Evolutionary conservation across 331 rosid species (phyloP).

Genomic region (Phaseolus coccineus): DNA sequence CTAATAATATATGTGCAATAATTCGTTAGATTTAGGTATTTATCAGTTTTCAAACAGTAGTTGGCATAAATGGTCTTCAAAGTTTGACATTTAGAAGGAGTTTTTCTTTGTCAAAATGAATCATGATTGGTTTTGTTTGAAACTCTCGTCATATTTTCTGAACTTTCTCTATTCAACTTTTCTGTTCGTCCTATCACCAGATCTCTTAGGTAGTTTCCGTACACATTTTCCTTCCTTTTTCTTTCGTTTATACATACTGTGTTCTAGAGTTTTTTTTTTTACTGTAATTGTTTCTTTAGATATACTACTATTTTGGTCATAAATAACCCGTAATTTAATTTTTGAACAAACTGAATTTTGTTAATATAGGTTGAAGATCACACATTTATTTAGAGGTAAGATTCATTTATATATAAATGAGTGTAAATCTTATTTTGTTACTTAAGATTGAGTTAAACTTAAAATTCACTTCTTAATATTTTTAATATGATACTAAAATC

Average conservation of each 20-base stretch:
- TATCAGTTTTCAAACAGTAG: slow-evolving; percentile 35
- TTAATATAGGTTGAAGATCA: no score
- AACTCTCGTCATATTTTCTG: neutral
- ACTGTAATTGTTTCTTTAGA: no score
- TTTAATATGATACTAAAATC: no score
- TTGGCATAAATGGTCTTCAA: slow-evolving; percentile 2
- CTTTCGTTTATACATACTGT: neutral
- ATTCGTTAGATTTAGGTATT: slow-evolving; percentile 35
- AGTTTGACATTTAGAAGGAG: neutral
- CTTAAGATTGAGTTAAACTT: no score
- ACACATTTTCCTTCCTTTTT: slow-evolving; percentile 25
- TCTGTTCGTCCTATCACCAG: slow-evolving; percentile 32
- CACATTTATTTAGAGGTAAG: no score
- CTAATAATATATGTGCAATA: neutral
- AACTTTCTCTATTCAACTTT: slow-evolving; percentile 27
- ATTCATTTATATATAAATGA: no score
- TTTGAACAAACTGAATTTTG: no score
- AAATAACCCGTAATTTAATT: no score
- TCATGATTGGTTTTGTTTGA: slow-evolving; percentile 1
- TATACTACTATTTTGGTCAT: no score
- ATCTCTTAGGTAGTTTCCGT: slow-evolving; percentile 8
- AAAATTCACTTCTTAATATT: no score
- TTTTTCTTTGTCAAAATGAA: slow-evolving; percentile 29
- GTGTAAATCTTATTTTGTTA: no score
- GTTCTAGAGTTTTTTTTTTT: neutral